Conservation (phyloP, 257 asterid genomes). For the Solanum habrochaites region DNA sequence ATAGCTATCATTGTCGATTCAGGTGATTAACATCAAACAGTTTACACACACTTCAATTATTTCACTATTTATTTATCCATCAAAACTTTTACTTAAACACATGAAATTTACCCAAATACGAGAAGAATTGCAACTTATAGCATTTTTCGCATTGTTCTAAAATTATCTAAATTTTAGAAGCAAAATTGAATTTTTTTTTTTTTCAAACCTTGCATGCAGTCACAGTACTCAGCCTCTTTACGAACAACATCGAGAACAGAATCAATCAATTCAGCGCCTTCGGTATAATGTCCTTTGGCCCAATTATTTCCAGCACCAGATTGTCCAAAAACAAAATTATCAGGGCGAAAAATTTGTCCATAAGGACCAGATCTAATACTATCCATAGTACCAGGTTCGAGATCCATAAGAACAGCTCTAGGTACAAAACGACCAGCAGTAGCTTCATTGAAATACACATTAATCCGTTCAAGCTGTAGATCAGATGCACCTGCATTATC, state of each 20-base stretch:
- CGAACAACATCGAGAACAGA: constrained; percentile 4
- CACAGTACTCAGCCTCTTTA: constrained; percentile 5
- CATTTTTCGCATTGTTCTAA: background rate
- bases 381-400: background rate
- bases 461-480: background rate
- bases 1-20: background rate
- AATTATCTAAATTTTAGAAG: background rate
- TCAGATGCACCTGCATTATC: background rate
- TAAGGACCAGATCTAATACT: background rate
- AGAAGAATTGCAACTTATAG: background rate
- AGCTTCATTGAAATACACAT: constrained; percentile 1
- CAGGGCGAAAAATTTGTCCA: background rate
- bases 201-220: background rate
- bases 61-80: background rate
- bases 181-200: too few species aligned
- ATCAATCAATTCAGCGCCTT: constrained; percentile 5
- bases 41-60: background rate
- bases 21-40: background rate
- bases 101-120: background rate
- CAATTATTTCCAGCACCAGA: constrained; percentile 5
- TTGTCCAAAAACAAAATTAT: constrained; percentile 3
- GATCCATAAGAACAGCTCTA: background rate
- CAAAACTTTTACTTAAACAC: background rate
- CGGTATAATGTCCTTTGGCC: background rate
- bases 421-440: constrained; percentile 2